A percentile compares a stretch with the other conserved stretches of the same genome.
Conservation (phyloP, 495 filamentous ascomycete genomes). For the Xylaria sp. region DNA sequence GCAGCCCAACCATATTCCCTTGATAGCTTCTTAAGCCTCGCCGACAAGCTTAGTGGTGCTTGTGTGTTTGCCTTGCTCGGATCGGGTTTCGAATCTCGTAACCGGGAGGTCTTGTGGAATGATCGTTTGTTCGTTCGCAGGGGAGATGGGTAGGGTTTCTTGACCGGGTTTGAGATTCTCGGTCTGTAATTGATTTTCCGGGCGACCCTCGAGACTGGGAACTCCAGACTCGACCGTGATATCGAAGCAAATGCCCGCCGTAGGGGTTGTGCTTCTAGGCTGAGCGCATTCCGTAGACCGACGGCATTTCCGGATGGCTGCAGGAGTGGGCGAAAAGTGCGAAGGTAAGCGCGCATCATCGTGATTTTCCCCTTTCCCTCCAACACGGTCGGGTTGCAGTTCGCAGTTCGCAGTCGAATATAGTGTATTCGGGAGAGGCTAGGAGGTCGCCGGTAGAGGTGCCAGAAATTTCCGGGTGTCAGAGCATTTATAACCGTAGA, state of each 20-base stretch:
- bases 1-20: constrained; percentile 95
- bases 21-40: constrained; percentile 79
- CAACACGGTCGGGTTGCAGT: not conserved
- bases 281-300: constrained; percentile 32
- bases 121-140: constrained; percentile 35
- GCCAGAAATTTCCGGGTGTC: not conserved
- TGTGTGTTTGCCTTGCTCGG: constrained; percentile 30
- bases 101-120: constrained; percentile 39
- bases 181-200: constrained; percentile 18
- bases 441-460: not conserved
- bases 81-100: constrained; percentile 36
- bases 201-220: constrained; percentile 4
- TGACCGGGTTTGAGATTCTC: constrained; percentile 4
- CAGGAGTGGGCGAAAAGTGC: constrained; percentile 30
- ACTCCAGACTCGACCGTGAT: constrained; percentile 16
- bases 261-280: constrained; percentile 30
- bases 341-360: constrained; percentile 36
- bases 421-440: not conserved
- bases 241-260: constrained; percentile 34
- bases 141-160: constrained; percentile 11
- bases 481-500: constrained; percentile 1
- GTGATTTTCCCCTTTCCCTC: constrained; percentile 19
- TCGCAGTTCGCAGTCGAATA: not conserved
- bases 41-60: constrained; percentile 65
- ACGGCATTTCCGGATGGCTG: constrained; percentile 24